phyloP scores from a whole-genome alignment of 192 early-diverging fungal genomes.

The Coemansia sp. region DNA sequence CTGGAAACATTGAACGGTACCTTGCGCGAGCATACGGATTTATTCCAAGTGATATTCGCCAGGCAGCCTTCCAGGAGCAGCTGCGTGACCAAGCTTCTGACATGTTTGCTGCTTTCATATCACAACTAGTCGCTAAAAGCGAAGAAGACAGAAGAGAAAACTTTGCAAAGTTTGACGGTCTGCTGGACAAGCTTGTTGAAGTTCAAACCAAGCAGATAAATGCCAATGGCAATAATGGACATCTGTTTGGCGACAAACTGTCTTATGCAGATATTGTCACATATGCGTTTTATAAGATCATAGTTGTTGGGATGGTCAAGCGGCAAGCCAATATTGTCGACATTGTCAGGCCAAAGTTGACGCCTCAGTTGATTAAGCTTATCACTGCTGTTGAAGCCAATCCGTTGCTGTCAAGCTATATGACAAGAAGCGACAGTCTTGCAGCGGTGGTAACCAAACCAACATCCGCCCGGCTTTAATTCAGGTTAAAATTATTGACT shows the following conservation, averaged over 20 bases:
- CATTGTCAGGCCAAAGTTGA: constrained; percentile 12
- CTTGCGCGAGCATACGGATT: constrained; percentile 54
- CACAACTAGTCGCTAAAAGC: background rate
- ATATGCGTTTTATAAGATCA: constrained; percentile 22
- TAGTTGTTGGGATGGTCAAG: constrained; percentile 1
- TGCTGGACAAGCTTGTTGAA: constrained; percentile 21
- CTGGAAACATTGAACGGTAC: constrained; percentile 57
- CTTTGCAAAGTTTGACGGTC: constrained; percentile 19
- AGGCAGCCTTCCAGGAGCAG: constrained; percentile 32
- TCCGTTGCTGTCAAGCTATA: constrained; percentile 3
- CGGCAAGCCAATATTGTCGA: constrained; percentile 4
- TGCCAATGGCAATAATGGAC: constrained; percentile 58
- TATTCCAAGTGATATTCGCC: constrained; percentile 26
- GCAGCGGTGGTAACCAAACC: background rate
- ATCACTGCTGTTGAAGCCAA: constrained; percentile 25
- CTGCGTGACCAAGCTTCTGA: constrained; percentile 25
- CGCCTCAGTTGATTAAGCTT: constrained; percentile 32
- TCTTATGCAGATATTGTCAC: constrained; percentile 46
- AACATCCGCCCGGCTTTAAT: background rate
- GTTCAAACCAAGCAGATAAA: constrained; percentile 42
- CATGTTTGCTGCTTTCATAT: background rate
- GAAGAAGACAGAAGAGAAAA: constrained; percentile 15
- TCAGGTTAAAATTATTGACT: too few species aligned
- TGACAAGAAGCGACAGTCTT: constrained; percentile 1
- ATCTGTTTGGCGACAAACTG: constrained; percentile 45